Base-by-base conservation (phyloP, 2,329 filamentous ascomycete genomes). In the Grosmannia huntii region DNA sequence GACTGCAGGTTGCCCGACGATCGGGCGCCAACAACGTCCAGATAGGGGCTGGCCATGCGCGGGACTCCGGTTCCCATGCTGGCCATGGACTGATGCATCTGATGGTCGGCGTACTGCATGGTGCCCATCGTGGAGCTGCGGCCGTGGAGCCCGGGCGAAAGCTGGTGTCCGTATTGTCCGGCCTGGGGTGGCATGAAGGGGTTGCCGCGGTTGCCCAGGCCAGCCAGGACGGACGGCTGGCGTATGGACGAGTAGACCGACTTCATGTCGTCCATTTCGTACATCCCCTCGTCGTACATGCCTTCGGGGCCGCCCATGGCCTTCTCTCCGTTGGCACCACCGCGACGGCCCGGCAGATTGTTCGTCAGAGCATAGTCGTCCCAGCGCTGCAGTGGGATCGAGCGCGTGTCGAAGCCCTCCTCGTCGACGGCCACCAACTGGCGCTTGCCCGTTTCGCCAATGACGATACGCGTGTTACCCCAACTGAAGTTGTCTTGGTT, bases 401-500 rank as follows among this genome's bases (percentile, higher is more conserved):
- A 90, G 64, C 89, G 85, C 31, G 94, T 92, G 66, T 99, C 90
- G 68, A 95, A 99, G 11, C 80, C 83, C 69, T 94, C 90, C 60
- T 87, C 84, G 28, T 92, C 87, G 3, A 91, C 83, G 0, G 90
- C 90, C 57, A 99, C 80, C n/a, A 96, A 77, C 68, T 95, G 84
- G 75, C 95, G 96, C 69, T 82, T 82, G 62, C 91, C 92, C 71
- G 92, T 90, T 71, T 99, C 94, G 60, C 90, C 92, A 64, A 97
- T 88, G 64, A 99, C 94, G 63, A 99, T 84, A 81, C 94, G 90
- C 1, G 94, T 99, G 75, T 94, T 97, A 79, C 94, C 94, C 94
- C 94, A 99, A 2, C 86, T 86, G 79, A 99, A 99, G 74, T 99
- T 92, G 73, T 99, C 94, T 72, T 96, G 91, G 73, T 96, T 95